These are phyloP conservation scores for Dipteronia dyeriana DNA, from an alignment of 345 rosid species.

Conservation along the genomic window DNA sequence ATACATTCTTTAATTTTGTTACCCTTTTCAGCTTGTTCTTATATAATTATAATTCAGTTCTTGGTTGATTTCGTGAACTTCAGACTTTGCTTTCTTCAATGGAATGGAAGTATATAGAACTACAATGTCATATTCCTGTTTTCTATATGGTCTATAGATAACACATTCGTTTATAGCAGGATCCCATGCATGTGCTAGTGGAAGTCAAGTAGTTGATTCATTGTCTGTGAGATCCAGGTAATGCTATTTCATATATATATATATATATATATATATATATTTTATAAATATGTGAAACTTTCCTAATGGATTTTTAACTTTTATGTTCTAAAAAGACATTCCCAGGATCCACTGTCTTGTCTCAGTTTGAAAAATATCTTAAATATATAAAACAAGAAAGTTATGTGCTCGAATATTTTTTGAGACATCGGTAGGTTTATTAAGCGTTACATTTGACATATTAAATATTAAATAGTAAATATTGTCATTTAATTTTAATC, in stretches of 20 bases:
- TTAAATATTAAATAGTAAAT: no score
- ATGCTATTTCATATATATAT: background rate
- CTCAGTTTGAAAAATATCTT: conserved; percentile 67
- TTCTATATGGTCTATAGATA: background rate
- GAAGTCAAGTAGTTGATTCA: conserved; percentile 50
- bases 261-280: no score
- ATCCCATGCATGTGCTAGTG: conserved; percentile 51
- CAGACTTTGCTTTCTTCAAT: background rate
- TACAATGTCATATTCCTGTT: background rate
- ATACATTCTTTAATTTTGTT: no score
- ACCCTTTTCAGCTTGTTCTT: no score
- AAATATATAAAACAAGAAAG: conserved; percentile 65
- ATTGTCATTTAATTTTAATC: background rate
- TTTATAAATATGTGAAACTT: background rate
- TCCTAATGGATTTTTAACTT: background rate
- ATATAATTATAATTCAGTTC: no score
- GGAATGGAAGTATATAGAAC: background rate
- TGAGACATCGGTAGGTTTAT: conserved; percentile 64
- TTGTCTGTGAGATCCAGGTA: conserved; percentile 83
- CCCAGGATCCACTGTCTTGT: conserved; percentile 40
- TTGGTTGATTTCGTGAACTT: background rate
- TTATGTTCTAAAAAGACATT: conserved; percentile 33
- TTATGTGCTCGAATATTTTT: conserved; percentile 87
- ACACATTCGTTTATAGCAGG: conserved; percentile 35
- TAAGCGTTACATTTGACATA: background rate